Evolutionary conservation across 805 yeast genomes (phyloP).

Genomic region (Torulaspora quercuum): DNA sequence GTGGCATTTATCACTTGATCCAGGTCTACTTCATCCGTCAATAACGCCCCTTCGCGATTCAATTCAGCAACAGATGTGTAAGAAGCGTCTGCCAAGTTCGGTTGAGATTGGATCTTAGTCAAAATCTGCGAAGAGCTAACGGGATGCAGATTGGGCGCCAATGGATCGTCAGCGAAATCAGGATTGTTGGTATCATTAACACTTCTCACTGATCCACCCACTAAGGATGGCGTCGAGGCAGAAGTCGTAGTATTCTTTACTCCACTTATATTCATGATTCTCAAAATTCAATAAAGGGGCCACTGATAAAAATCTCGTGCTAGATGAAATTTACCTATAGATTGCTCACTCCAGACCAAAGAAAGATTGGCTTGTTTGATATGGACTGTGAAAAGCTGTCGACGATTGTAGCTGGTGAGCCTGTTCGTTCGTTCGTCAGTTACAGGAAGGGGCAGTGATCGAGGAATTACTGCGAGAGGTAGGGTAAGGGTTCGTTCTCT

Average conservation of each 20-base stretch:
- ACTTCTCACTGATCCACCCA: conserved; percentile 32
- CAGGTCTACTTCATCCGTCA: conserved; percentile 35
- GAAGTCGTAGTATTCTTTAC: conserved; percentile 3
- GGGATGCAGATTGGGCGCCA: conserved; percentile 9
- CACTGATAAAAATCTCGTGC: no score
- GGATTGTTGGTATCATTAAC: conserved; percentile 26
- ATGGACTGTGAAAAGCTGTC: no score
- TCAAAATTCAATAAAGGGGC: no score
- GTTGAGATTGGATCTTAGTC: conserved; percentile 18
- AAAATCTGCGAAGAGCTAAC: conserved; percentile 15
- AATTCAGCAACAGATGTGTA: conserved; percentile 35
- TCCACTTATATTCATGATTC: no score
- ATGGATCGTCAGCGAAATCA: conserved; percentile 20
- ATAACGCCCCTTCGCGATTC: conserved; percentile 36
- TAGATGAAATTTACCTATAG: no score
- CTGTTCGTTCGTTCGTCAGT: no score
- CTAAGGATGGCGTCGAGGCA: conserved; percentile 26
- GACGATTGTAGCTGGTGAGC: no score
- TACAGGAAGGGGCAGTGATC: conserved; percentile 6
- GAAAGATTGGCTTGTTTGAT: no score
- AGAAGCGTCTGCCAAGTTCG: conserved; percentile 15
- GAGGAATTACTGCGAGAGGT: neutral
- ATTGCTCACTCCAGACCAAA: neutral
- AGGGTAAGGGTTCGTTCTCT: conserved; percentile 2
- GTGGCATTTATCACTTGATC: conserved; percentile 30